phyloP scores from a whole-genome alignment of 495 filamentous ascomycete species.

The Hyaloscypha hepaticicola region DNA sequence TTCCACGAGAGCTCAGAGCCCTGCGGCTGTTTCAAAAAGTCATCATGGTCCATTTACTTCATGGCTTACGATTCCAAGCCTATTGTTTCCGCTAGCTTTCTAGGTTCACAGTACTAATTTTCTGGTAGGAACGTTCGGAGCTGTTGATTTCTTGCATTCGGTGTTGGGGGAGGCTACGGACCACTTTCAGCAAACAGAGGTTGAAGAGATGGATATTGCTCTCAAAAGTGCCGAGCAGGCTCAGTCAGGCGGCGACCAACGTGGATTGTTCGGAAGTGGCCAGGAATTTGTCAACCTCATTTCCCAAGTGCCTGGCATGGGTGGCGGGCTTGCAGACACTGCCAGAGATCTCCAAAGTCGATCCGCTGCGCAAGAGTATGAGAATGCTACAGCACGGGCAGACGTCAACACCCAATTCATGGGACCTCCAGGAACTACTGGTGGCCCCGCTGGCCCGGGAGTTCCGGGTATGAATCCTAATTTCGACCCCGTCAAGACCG shows the following conservation, averaged over 20 bases:
- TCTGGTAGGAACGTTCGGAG: constrained; percentile 85
- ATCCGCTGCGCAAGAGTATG: constrained; percentile 71
- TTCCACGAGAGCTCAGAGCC: no score
- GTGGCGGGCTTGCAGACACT: constrained; percentile 67
- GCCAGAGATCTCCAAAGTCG: constrained; percentile 71
- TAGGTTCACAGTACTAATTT: no score
- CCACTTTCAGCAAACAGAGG: constrained; percentile 92
- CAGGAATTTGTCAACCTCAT: constrained; percentile 69
- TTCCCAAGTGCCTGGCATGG: constrained; percentile 74
- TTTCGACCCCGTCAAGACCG: constrained; percentile 80
- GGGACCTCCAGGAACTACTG: constrained; percentile 48
- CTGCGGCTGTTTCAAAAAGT: no score
- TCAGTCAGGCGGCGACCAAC: constrained; percentile 40
- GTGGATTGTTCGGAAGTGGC: constrained; percentile 38
- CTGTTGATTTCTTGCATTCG: constrained; percentile 75
- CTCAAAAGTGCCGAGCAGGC: constrained; percentile 58
- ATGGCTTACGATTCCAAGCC: no score
- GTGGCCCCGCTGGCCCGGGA: constrained; percentile 48
- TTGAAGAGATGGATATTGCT: constrained; percentile 80
- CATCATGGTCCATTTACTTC: no score
- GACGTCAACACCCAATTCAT: constrained; percentile 42
- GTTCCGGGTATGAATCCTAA: constrained; percentile 70
- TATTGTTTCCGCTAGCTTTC: no score
- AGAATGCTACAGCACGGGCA: constrained; percentile 44
- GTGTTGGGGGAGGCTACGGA: constrained; percentile 96